Evolutionary conservation across 306 rosid genomes (phyloP).

Genomic region (Dalbergia cultrata): DNA sequence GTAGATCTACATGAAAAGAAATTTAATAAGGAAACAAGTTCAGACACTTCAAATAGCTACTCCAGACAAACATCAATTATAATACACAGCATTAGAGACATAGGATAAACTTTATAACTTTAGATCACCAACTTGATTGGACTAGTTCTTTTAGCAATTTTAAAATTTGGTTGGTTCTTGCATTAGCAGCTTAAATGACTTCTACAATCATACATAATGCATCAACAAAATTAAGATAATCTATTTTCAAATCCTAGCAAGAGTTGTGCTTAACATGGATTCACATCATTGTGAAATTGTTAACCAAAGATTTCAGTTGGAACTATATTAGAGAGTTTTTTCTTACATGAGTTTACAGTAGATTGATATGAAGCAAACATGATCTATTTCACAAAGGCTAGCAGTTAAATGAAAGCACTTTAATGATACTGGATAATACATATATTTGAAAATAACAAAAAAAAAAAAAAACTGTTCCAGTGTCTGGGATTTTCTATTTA

Average conservation of each 20-base stretch:
- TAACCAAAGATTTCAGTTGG: too few species aligned
- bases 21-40: conserved; percentile 44
- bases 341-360: neutral
- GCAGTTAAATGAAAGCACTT: conserved; percentile 12
- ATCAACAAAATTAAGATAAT: too few species aligned
- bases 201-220: too few species aligned
- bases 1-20: conserved; percentile 67
- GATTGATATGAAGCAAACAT: conserved; percentile 27
- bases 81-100: conserved; percentile 33
- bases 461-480: conserved; percentile 33
- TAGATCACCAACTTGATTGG: conserved; percentile 29
- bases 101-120: conserved; percentile 3
- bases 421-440: too few species aligned
- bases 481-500: conserved; percentile 54
- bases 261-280: too few species aligned
- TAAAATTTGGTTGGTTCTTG: neutral
- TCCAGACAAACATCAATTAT: conserved; percentile 1
- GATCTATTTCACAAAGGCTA: conserved; percentile 40
- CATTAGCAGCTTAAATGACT: too few species aligned
- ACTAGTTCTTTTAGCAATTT: conserved; percentile 30
- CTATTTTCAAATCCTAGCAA: too few species aligned
- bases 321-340: too few species aligned
- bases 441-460: neutral
- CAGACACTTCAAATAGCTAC: conserved; percentile 24
- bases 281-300: too few species aligned